phyloP scores from a whole-genome alignment of 257 asterid genomes.

The Solanum arcanum region DNA sequence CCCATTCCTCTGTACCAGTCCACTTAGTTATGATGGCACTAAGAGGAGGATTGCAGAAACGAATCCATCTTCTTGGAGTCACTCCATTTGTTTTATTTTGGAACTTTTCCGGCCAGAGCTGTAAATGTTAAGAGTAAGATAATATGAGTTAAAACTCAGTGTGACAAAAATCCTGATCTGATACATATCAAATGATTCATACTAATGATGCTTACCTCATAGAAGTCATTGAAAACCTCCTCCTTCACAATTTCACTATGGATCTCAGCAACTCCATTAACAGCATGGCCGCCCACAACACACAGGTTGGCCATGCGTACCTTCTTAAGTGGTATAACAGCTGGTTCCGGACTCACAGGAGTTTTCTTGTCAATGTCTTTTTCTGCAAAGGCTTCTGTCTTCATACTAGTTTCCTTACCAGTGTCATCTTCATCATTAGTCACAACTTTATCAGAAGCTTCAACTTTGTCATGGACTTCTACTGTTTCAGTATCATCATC shows the following conservation, averaged over 20 bases:
- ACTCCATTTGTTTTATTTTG: slow-evolving; percentile 88
- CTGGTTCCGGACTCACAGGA: slow-evolving; percentile 16
- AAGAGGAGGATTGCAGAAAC: slow-evolving; percentile 66
- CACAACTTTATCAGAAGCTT: slow-evolving; percentile 9
- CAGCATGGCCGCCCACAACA: slow-evolving; percentile 84
- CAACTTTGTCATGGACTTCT: slow-evolving; percentile 3
- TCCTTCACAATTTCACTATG: slow-evolving; percentile 76
- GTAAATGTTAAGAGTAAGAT: slow-evolving; percentile 6
- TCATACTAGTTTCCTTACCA: background rate
- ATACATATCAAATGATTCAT: background rate
- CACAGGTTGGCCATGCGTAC: slow-evolving; percentile 85
- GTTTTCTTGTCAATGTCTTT: slow-evolving; percentile 16
- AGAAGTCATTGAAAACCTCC: slow-evolving; percentile 71
- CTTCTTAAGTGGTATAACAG: slow-evolving; percentile 43
- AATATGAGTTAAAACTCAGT: background rate
- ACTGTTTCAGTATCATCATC: slow-evolving; percentile 11
- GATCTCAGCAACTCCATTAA: slow-evolving; percentile 83
- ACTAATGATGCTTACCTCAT: slow-evolving; percentile 34
- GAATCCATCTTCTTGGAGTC: slow-evolving; percentile 85
- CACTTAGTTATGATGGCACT: slow-evolving; percentile 62
- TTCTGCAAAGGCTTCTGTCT: slow-evolving; percentile 14
- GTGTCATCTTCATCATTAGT: slow-evolving; percentile 14
- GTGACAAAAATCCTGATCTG: background rate
- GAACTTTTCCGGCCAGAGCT: slow-evolving; percentile 84
- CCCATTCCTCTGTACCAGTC: slow-evolving; percentile 69